phyloP scores from a whole-genome alignment of 768 basidiomycete species.

The Tricholoma furcatifolium region DNA sequence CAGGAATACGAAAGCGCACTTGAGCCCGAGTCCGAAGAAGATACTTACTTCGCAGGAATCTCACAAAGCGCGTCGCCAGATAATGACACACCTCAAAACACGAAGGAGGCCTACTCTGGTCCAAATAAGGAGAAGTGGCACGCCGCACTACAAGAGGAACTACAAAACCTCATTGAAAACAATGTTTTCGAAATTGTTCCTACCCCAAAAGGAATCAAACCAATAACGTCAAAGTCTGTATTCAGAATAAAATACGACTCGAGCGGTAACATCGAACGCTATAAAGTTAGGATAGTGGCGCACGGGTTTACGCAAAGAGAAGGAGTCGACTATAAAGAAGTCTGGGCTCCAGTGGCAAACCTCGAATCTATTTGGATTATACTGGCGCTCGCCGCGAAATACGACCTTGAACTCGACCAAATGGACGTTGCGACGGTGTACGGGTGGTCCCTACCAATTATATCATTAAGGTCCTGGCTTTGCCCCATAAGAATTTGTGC shows the following conservation, averaged over 20 bases:
- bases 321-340: slow-evolving; percentile 1
- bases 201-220: too few relatives aligned
- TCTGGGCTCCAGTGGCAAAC: neutral
- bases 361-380: neutral
- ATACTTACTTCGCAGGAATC: neutral
- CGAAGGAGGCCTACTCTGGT: neutral
- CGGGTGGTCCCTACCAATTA: too few relatives aligned
- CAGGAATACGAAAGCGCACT: too few relatives aligned
- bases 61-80: neutral
- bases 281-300: slow-evolving; percentile 14
- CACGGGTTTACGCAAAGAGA: too few relatives aligned
- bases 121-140: neutral
- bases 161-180: neutral
- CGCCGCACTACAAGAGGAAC: neutral
- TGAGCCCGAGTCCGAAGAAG: too few relatives aligned
- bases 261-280: neutral
- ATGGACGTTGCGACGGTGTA: too few relatives aligned
- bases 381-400: neutral
- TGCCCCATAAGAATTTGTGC: too few relatives aligned
- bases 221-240: too few relatives aligned
- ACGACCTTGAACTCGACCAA: neutral
- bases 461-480: too few relatives aligned
- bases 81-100: neutral
- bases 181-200: too few relatives aligned
- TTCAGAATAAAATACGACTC: too few relatives aligned